Evolutionary conservation across 352 stramenopile species (phyloP).

Genomic region (Aphanomyces stellatus): DNA sequence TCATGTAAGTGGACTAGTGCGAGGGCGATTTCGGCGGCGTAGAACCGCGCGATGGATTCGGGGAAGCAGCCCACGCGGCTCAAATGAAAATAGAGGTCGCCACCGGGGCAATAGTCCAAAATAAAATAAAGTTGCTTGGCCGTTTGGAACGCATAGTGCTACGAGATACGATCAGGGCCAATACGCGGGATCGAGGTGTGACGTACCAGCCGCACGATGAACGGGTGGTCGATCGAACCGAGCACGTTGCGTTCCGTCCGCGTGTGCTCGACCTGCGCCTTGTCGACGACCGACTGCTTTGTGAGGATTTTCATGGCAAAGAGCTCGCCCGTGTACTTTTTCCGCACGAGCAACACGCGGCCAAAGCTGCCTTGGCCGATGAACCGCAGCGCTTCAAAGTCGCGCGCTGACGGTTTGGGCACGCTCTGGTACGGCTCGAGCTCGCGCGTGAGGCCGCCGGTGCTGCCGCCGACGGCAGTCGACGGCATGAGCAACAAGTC

Average conservation of each 20-base stretch:
- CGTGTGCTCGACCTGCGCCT: constrained; percentile 79
- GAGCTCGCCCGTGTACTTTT: constrained; percentile 64
- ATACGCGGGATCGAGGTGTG: neutral
- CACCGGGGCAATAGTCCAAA: constrained; percentile 76
- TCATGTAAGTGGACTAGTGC: constrained; percentile 81
- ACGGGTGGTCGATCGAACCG: constrained; percentile 71
- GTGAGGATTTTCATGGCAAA: constrained; percentile 81
- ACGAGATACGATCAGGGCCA: neutral
- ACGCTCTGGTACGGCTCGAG: neutral
- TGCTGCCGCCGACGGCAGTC: neutral
- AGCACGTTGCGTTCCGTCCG: constrained; percentile 76
- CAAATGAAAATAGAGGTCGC: constrained; percentile 76
- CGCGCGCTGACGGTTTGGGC: constrained; percentile 65
- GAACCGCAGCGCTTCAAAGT: constrained; percentile 87
- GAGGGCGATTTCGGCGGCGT: constrained; percentile 75
- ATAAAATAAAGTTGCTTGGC: constrained; percentile 78
- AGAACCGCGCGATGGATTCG: constrained; percentile 77
- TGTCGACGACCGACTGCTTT: constrained; percentile 70
- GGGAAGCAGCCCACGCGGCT: constrained; percentile 70
- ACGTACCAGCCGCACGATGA: constrained; percentile 66
- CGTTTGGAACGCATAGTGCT: constrained; percentile 83
- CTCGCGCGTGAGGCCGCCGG: neutral
- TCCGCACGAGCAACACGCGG: constrained; percentile 84
- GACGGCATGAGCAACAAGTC: too few species aligned
- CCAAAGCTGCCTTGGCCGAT: constrained; percentile 90